A percentile compares a stretch with the other conserved stretches of the same genome.
Conservation (phyloP, 23 red algal species). For the Chondrus crispus region DNA sequence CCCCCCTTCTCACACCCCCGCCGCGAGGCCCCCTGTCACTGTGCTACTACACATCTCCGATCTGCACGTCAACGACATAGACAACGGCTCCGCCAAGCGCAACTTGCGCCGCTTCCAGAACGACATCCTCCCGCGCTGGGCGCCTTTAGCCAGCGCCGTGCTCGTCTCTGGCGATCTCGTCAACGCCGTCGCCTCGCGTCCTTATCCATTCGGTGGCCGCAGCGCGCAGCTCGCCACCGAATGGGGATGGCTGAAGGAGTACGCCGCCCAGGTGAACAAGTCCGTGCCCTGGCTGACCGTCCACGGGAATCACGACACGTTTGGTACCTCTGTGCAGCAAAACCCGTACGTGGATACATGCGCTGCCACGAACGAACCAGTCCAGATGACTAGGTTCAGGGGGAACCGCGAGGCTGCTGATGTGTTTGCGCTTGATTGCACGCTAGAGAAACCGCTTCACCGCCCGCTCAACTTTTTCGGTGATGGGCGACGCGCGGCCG, state of each 20-base stretch:
- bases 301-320: conserved; percentile 55
- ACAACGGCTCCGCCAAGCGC: too few species aligned
- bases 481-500: background rate
- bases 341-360: background rate
- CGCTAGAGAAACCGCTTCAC: conserved; percentile 39
- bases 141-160: background rate
- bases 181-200: conserved; percentile 20
- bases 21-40: background rate
- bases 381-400: background rate
- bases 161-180: conserved; percentile 59
- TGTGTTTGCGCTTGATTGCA: conserved; percentile 33
- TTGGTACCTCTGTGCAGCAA: background rate
- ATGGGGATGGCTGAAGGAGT: conserved; percentile 20
- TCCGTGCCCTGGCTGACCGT: conserved; percentile 49
- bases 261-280: conserved; percentile 1
- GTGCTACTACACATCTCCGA: conserved; percentile 50
- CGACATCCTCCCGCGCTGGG: conserved; percentile 17
- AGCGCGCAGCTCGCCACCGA: conserved; percentile 36
- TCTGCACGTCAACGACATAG: conserved; percentile 37
- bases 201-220: conserved; percentile 19
- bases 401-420: too few species aligned
- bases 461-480: conserved; percentile 67
- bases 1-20: background rate
- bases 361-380: background rate
- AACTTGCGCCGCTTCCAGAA: background rate